These are phyloP conservation scores for Cymbopogon citratus DNA, from an alignment of 176 grass and related monocot genomes.

Conservation along the genomic window DNA sequence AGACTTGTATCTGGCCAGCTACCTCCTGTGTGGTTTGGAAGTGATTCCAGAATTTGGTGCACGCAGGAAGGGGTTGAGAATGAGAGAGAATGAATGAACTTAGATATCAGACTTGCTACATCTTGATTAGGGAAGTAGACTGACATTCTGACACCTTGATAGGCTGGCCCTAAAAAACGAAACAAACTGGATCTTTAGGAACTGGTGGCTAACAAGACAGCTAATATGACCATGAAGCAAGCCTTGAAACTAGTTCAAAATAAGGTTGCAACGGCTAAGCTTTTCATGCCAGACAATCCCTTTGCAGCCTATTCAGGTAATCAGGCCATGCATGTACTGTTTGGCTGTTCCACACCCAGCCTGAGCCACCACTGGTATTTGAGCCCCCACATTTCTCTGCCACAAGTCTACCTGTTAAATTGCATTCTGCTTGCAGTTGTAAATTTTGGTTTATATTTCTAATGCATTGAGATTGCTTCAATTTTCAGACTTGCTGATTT, in stretches of 20 bases:
- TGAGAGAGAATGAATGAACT: not conserved
- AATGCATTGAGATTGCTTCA: constrained; percentile 30
- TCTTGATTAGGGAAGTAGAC: not conserved
- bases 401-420: not conserved
- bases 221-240: constrained; percentile 2
- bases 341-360: not conserved
- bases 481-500: constrained; percentile 73
- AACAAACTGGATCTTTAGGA: not conserved
- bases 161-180: not conserved
- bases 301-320: not conserved
- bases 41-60: not conserved
- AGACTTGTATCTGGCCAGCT: not conserved
- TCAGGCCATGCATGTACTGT: not conserved
- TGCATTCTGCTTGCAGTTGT: not conserved
- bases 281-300: not conserved
- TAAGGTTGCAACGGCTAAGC: not conserved
- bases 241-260: not conserved
- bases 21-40: not conserved
- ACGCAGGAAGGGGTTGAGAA: not conserved
- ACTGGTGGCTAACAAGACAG: not conserved
- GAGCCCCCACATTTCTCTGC: not conserved
- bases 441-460: constrained; percentile 17
- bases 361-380: not conserved
- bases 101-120: not conserved
- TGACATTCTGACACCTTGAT: not conserved